Percentiles rank a stretch among this genome's conserved stretches.
Evolutionary conservation across 352 stramenopile genomes (phyloP).

Genomic region (Pythium sp.): DNA sequence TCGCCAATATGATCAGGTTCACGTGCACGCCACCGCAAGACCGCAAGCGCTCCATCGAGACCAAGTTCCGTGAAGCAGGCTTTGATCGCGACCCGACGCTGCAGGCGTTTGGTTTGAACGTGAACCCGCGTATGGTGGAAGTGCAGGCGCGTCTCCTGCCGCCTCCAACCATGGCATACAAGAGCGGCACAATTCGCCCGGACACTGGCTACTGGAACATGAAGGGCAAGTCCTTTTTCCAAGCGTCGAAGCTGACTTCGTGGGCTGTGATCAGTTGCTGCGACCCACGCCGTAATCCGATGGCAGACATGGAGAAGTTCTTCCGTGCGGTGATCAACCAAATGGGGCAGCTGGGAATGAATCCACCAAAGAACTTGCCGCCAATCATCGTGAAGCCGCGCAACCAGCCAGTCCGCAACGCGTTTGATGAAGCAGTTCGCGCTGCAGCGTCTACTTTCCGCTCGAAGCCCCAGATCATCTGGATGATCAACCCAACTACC

Average conservation of each 20-base stretch:
- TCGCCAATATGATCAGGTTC: conserved; percentile 80
- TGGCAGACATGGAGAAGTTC: conserved; percentile 40
- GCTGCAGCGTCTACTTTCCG: conserved; percentile 31
- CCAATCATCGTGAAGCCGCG: conserved; percentile 44
- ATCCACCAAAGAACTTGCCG: conserved; percentile 25
- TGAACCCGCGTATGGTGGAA: conserved; percentile 54
- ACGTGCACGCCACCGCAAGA: conserved; percentile 54
- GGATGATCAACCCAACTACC: conserved; percentile 49
- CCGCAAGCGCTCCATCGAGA: conserved; percentile 57
- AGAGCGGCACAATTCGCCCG: conserved; percentile 38
- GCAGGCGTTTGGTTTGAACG: conserved; percentile 52
- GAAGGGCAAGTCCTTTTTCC: conserved; percentile 48
- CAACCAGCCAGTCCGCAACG: conserved; percentile 28
- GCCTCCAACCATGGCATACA: conserved; percentile 53
- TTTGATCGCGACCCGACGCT: conserved; percentile 55
- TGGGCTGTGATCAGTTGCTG: conserved; percentile 56
- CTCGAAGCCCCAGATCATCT: conserved; percentile 41
- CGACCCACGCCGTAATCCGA: conserved; percentile 34
- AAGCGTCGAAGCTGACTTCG: conserved; percentile 36
- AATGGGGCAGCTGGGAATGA: conserved; percentile 62
- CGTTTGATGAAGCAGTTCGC: conserved; percentile 42
- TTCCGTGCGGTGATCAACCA: conserved; percentile 55
- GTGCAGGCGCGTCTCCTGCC: conserved; percentile 43
- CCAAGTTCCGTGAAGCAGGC: conserved; percentile 51
- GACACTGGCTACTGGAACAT: conserved; percentile 75